A percentile compares a stretch with the other conserved stretches of the same genome.
phyloP scores from a whole-genome alignment of 2,329 filamentous ascomycete species.

The Bertia moriformis region DNA sequence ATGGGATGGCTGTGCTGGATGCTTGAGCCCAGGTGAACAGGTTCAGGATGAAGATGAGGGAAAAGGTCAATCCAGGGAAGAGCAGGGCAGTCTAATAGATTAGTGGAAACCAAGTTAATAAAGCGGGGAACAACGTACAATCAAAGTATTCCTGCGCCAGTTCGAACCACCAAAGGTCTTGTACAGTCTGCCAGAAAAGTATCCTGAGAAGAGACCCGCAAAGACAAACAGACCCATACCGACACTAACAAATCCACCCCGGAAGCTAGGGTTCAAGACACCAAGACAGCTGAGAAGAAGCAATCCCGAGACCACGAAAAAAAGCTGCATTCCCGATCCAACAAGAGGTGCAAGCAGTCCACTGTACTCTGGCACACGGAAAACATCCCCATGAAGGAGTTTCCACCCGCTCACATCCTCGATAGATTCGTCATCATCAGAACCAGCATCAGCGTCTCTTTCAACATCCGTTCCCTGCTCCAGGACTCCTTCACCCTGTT shows the following conservation, averaged over 20 bases:
- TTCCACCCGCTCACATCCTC: constrained; percentile 85
- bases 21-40: constrained; percentile 84
- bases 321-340: constrained; percentile 73
- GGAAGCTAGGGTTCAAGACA: constrained; percentile 70
- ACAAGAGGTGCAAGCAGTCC: constrained; percentile 65
- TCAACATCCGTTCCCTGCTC: constrained; percentile 40
- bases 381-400: constrained; percentile 74
- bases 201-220: constrained; percentile 71
- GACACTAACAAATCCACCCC: constrained; percentile 78
- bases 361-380: constrained; percentile 57
- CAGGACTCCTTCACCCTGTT: constrained; percentile 43
- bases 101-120: background rate
- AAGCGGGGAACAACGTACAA: constrained; percentile 13
- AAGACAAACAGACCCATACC: constrained; percentile 72
- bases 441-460: constrained; percentile 34
- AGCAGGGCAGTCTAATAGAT: constrained; percentile 55
- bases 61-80: constrained; percentile 66
- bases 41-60: constrained; percentile 65
- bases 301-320: constrained; percentile 67
- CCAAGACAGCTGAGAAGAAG: constrained; percentile 62
- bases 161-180: constrained; percentile 66
- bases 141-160: constrained; percentile 62
- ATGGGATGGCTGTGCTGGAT: constrained; percentile 74
- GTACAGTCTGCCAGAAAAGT: constrained; percentile 73
- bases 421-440: constrained; percentile 55